Conservation (phyloP, 495 filamentous ascomycete genomes). For the Chaetomium fimeti region DNA sequence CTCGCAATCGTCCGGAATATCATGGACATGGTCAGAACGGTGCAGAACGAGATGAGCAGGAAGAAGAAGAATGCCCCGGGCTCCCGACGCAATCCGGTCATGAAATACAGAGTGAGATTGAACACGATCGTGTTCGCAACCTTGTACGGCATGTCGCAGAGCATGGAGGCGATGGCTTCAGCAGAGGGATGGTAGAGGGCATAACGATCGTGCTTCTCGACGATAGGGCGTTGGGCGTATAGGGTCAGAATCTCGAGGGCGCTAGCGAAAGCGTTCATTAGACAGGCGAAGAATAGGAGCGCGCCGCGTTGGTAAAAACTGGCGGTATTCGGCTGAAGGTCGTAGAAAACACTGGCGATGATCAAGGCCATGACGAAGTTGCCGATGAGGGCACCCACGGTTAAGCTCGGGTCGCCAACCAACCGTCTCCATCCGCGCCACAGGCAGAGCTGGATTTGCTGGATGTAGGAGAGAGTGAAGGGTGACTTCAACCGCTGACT, state of each 20-base stretch:
- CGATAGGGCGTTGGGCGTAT: slow-evolving; percentile 83
- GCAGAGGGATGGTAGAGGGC: slow-evolving; percentile 90
- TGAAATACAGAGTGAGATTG: slow-evolving; percentile 80
- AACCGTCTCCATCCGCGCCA: slow-evolving; percentile 70
- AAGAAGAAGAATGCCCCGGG: slow-evolving; percentile 79
- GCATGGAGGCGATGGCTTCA: slow-evolving; percentile 80
- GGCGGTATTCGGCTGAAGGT: slow-evolving; percentile 58
- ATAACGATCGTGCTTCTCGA: slow-evolving; percentile 87
- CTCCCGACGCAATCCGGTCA: slow-evolving; percentile 77
- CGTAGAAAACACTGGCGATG: slow-evolving; percentile 79
- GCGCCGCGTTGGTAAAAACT: slow-evolving; percentile 80
- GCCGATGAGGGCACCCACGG: slow-evolving; percentile 66
- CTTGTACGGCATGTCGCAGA: slow-evolving; percentile 78
- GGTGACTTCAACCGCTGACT: slow-evolving; percentile 63
- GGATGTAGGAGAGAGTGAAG: slow-evolving; percentile 69
- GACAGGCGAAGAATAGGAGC: slow-evolving; percentile 81
- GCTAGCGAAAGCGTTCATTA: slow-evolving; percentile 81
- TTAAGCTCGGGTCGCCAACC: slow-evolving; percentile 67
- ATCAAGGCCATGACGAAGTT: slow-evolving; percentile 75
- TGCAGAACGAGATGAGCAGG: slow-evolving; percentile 67
- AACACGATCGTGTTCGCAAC: slow-evolving; percentile 49
- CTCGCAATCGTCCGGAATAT: slow-evolving; percentile 82
- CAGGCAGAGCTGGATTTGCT: slow-evolving; percentile 73
- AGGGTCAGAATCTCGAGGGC: slow-evolving; percentile 79
- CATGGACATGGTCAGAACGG: slow-evolving; percentile 70